Conservation (phyloP, 805 yeast species). For the Trichomonascus vanleenenianus region DNA sequence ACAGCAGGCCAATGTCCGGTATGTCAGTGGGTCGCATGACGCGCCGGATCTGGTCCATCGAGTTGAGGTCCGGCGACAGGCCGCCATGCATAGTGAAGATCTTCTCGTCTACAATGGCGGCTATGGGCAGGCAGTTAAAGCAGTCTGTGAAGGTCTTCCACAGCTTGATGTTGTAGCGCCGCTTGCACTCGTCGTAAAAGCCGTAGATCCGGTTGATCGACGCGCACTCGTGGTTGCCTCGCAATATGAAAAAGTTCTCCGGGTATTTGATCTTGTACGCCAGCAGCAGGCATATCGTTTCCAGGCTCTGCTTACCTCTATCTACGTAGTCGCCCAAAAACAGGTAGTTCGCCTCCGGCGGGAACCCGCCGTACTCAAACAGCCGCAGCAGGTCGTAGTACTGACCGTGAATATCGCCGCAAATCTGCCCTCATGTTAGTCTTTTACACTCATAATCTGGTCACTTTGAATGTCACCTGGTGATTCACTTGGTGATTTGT, state of each 20-base stretch:
- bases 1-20: conserved; percentile 93
- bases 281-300: conserved; percentile 85
- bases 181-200: conserved; percentile 95
- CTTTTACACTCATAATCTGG: neutral
- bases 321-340: conserved; percentile 97
- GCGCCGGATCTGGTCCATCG: conserved; percentile 98
- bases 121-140: conserved; percentile 96
- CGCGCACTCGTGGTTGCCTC: conserved; percentile 99
- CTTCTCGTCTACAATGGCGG: conserved; percentile 96
- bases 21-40: conserved; percentile 99
- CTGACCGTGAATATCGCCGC: conserved; percentile 99
- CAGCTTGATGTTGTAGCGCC: conserved; percentile 95
- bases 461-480: neutral
- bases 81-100: conserved; percentile 99
- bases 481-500: neutral
- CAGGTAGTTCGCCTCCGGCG: conserved; percentile 95
- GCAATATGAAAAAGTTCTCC: conserved; percentile 89
- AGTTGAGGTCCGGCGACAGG: conserved; percentile 89
- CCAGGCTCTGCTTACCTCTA: conserved; percentile 96
- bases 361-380: conserved; percentile 98
- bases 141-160: conserved; percentile 99
- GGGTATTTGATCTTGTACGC: conserved; percentile 98
- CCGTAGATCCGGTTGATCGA: conserved; percentile 97
- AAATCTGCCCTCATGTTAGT: conserved; percentile 27
- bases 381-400: conserved; percentile 91